Evolutionary conservation across 345 rosid species (phyloP), one percentile per base, ranked within the genome.

Genomic region (Moringa oleifera): DNA sequence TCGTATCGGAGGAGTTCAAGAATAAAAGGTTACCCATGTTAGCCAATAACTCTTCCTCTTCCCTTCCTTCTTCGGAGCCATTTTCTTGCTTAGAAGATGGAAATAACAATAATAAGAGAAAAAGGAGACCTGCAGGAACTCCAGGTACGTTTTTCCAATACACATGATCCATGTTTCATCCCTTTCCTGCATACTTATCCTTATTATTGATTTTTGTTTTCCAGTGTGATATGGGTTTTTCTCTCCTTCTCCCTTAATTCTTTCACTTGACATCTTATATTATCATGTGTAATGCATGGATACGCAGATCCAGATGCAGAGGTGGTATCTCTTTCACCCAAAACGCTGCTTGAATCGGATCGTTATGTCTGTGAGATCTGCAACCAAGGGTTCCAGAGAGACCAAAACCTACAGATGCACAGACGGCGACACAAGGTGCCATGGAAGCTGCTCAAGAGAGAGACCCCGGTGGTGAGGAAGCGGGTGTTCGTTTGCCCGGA

Each of bases 401-500:
- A 93, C 77, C 98, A 93, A 67, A 93, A 93, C 81, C 80, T 93
- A 18, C 97, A 93, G 87, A 93, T 93, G 98, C 98, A 93, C 71
- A 73, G 96, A 69, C 69, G 98, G 70, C 64, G 98, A 45, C 98
- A 93, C 72, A 93, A 93, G 79, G 98, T 93, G 5, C 98, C 98
- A 17, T 93, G 98, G 98, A 89, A 93, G 82, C 86, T 93, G 28
- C 87, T 93, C 9, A 93, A 87, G 81, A 74, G 91, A 69, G 97
- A 87, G 73, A 85, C 77, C 6, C 88, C 89, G 23, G 88, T 71
- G 20, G 87, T 83, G 57, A 79, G 71, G 66, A 93, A 93, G 68
- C 74, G 91, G 45, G 98, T 93, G 22, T 93, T 82, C 57, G 97
- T 93, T 0, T 93, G 98, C 66, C 98, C 98, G 10, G 97, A 93